Evolutionary conservation across 139 green algal genomes (phyloP), one percentile per base, ranked within the genome.

Genomic region (Picochlorum sp.): DNA sequence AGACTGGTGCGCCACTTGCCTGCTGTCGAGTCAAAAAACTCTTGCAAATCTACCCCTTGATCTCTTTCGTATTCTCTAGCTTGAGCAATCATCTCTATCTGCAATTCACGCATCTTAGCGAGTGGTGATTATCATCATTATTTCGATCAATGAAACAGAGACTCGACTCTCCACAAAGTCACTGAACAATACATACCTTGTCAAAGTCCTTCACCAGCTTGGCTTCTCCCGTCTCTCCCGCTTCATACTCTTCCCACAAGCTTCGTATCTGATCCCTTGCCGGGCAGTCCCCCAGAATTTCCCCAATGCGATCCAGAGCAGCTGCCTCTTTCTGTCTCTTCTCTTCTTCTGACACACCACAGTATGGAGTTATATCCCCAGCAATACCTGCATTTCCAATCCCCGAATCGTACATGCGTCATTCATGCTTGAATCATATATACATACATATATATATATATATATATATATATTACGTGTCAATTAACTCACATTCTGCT

Each of bases 151-250:
- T 59, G 5, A 16, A 57, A n/a, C n/a, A n/a, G n/a, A n/a, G n/a
- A n/a, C n/a, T n/a, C n/a, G n/a, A n/a, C n/a, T n/a, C n/a, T n/a
- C n/a, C n/a, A n/a, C n/a, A n/a, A n/a, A n/a, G 31, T 41, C 18
- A 79, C 70, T n/a, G n/a, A n/a, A n/a, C n/a, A n/a, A n/a, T n/a
- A n/a, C n/a, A n/a, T n/a, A n/a, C n/a, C 74, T 97, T 97, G 79
- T 97, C 90, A 60, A 97, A 86, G 65, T 97, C 90, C 60, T 97
- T 97, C 5, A 97, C 81, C 33, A 97, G 59, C 35, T 86, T 64
- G 1, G 89, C 85, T 57, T 97, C 89, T 1, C 57, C 55, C 1
- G 73, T 87, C 7, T 69, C 31, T 3, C 74, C 90, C 2, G 60
- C 57, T 67, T 96, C 90, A 52, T 97, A 97, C 70, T 97, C 90